phyloP scores from a whole-genome alignment of 2,329 filamentous ascomycete species.

The Microcyclosporella mali region DNA sequence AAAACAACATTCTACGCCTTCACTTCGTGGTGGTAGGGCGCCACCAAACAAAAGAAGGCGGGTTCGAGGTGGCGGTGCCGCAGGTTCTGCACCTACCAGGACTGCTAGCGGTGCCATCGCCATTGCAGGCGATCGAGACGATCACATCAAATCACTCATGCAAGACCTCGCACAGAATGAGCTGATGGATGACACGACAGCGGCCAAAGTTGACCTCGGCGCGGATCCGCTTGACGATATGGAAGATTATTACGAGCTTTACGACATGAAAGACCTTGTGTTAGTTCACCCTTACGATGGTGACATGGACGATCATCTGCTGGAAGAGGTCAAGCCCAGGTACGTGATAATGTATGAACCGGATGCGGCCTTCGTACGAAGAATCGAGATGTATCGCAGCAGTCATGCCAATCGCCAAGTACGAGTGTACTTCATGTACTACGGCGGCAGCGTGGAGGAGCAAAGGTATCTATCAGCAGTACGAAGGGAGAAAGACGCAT shows the following conservation, averaged over 20 bases:
- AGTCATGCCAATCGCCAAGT: conserved; percentile 87
- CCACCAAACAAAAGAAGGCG: conserved; percentile 82
- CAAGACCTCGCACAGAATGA: conserved; percentile 77
- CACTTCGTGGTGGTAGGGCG: conserved; percentile 50
- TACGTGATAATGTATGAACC: conserved; percentile 99
- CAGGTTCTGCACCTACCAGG: conserved; percentile 54
- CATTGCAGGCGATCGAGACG: conserved; percentile 73
- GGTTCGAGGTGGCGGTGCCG: conserved; percentile 68
- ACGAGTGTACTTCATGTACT: conserved; percentile 94
- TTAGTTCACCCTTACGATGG: conserved; percentile 91
- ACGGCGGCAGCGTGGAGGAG: conserved; percentile 89
- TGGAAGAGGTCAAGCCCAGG: conserved; percentile 86
- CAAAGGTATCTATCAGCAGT: conserved; percentile 86
- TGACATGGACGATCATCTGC: conserved; percentile 91
- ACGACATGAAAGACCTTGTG: conserved; percentile 82
- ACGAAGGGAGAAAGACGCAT: conserved; percentile 91
- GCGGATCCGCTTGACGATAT: conserved; percentile 80
- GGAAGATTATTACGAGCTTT: conserved; percentile 87
- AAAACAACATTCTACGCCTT: conserved; percentile 33
- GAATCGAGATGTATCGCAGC: conserved; percentile 91
- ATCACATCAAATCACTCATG: conserved; percentile 75
- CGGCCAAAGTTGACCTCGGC: conserved; percentile 67
- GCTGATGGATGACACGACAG: conserved; percentile 52
- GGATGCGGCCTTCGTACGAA: conserved; percentile 84
- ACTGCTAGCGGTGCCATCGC: conserved; percentile 68